Evolutionary conservation across 352 stramenopile genomes (phyloP), one percentile per base, ranked within the genome.

Genomic region (Globisporangium camurandrum): DNA sequence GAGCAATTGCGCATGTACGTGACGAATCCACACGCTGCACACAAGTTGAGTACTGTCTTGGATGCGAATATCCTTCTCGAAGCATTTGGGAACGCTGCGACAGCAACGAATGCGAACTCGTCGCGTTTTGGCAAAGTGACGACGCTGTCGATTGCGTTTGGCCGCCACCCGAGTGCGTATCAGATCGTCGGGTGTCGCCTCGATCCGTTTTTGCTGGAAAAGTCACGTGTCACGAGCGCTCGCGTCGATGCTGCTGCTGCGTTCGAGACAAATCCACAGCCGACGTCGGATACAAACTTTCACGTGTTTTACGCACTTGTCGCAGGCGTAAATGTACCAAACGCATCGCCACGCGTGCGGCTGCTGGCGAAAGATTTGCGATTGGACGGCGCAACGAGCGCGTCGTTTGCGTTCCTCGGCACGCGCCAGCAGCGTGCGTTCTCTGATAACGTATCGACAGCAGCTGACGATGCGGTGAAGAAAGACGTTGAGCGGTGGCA

Each of bases 1-100:
- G 79, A 88, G 46, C 79, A 91, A 46, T 62, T 91, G 24, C 64
- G 76, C 19, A 80, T 91, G 62, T 91, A 88, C 57, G 66, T 88
- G 39, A 77, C 71, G 33, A 91, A 91, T 33, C 76, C 79, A 0
- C 65, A 62, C 46, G 79, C 73, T 14, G 69, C 71, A 12, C 68
- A 67, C 37, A 84, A 86, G 27, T 57, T 87, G 20, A 83, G 69
- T 34, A 69, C 61, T 9, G 67, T 87, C 33, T 47, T 85, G 23
- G 72, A 86, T 51, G 78, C 67, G 14, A 91, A 91, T 24, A 69
- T 87, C 33, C 42, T 91, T n/a, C 60, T 91, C 11, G 79, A 91
- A 61, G 72, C 76, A 3, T 88, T 91, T 61, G 79, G 76, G 0
- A 71, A 88, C 49, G 74, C 79, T 0, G 61, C 67, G 16, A 88